Evolutionary conservation across 768 basidiomycete species (phyloP).

Genomic region (Rhizopogon vinicolor): DNA sequence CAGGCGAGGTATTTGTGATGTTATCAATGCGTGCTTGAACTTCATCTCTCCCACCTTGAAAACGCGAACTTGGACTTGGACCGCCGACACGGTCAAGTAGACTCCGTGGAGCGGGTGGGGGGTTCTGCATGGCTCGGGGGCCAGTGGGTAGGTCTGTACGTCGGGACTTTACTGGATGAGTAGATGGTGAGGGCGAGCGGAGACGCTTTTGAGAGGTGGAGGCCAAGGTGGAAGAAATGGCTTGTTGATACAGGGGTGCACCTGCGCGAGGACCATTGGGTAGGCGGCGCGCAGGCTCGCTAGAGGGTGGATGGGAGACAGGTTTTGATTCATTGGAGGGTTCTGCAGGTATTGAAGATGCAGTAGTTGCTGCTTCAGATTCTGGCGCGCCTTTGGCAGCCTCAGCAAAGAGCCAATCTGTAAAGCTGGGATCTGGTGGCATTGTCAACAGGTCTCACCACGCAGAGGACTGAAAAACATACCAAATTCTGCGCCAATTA

Average conservation of each 20-base stretch:
- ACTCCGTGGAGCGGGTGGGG: constrained; percentile 48
- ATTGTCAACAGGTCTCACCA: not conserved
- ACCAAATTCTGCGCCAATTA: constrained; percentile 85
- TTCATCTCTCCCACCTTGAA: constrained; percentile 50
- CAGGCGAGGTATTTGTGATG: constrained; percentile 56
- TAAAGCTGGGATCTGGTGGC: constrained; percentile 69
- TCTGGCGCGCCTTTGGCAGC: constrained; percentile 67
- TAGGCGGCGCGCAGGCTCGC: constrained; percentile 29
- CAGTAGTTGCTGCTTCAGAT: constrained; percentile 34
- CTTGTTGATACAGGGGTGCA: constrained; percentile 63
- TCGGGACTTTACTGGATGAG: constrained; percentile 62
- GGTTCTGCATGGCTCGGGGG: constrained; percentile 72
- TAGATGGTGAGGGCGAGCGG: constrained; percentile 61
- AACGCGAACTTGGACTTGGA: constrained; percentile 30
- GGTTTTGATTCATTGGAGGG: constrained; percentile 20
- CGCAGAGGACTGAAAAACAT: constrained; percentile 17
- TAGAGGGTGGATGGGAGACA: constrained; percentile 28
- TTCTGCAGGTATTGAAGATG: constrained; percentile 24
- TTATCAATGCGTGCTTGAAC: constrained; percentile 78
- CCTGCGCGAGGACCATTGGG: constrained; percentile 48
- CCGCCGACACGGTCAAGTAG: constrained; percentile 81
- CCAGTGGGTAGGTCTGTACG: constrained; percentile 79
- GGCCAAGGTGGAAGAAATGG: constrained; percentile 60
- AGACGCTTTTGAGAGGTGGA: constrained; percentile 57
- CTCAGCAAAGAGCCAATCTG: constrained; percentile 83